Percentiles rank a stretch among this genome's conserved stretches.
Evolutionary conservation across 208 protist genomes (phyloP).

Genomic region (Wallacemonas sp.): DNA sequence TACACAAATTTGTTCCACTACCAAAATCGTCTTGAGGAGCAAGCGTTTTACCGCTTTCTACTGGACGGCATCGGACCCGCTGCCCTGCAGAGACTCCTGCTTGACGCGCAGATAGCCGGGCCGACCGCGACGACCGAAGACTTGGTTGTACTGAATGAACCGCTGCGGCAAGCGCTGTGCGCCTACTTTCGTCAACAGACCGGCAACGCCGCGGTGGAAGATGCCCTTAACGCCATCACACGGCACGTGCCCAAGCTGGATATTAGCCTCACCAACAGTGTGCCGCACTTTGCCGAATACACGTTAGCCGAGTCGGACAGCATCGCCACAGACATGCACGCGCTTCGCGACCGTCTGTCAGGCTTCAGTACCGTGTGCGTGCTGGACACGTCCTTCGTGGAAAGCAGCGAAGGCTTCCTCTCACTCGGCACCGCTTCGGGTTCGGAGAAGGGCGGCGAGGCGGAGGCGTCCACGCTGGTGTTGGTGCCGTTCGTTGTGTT

Average conservation of each 20-base stretch:
- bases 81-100: constrained; percentile 50
- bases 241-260: constrained; percentile 72
- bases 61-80: constrained; percentile 46
- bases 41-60: constrained; percentile 53
- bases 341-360: constrained; percentile 29
- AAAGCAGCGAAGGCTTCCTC: constrained; percentile 72
- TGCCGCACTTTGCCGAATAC: constrained; percentile 77
- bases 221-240: constrained; percentile 63
- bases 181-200: constrained; percentile 34
- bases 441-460: not conserved
- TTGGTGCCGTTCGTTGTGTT: constrained; percentile 64
- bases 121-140: constrained; percentile 29
- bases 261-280: constrained; percentile 55
- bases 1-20: constrained; percentile 80
- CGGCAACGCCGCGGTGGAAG: constrained; percentile 36
- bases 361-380: constrained; percentile 55
- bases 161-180: constrained; percentile 35
- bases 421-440: constrained; percentile 28
- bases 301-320: constrained; percentile 34
- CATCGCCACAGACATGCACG: constrained; percentile 48
- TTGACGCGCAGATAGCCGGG: constrained; percentile 18
- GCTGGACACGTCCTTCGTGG: constrained; percentile 84
- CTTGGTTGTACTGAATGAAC: constrained; percentile 63
- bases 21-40: constrained; percentile 56
- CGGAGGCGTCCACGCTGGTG: constrained; percentile 30